Percentiles rank a stretch among this genome's conserved stretches.
Conservation (phyloP, 139 green algal species). For the Asterochloris erici region DNA sequence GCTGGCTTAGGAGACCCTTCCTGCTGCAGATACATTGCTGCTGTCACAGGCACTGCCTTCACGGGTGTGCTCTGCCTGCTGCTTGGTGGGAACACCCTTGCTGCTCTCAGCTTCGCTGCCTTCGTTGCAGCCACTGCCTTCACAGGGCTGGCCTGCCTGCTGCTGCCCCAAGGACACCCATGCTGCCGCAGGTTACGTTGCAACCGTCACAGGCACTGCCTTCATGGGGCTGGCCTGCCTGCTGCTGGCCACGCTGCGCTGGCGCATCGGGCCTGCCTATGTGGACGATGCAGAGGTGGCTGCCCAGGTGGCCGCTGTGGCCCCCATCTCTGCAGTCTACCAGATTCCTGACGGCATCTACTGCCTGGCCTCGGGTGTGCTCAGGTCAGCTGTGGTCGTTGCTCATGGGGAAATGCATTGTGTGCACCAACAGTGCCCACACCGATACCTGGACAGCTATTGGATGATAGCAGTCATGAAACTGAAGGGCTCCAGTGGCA, state of each 20-base stretch:
- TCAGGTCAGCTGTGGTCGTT: neutral
- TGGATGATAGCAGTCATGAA: too few species aligned
- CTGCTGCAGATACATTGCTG: too few species aligned
- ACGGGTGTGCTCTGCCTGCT: neutral
- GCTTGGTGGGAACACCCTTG: neutral
- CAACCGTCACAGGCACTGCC: neutral
- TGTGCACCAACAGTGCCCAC: too few species aligned
- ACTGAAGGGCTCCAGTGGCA: too few species aligned
- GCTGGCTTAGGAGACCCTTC: too few species aligned
- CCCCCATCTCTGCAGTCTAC: slow-evolving; percentile 20
- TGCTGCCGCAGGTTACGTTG: neutral
- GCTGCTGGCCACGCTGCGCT: neutral
- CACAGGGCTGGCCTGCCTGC: neutral
- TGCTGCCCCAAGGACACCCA: neutral
- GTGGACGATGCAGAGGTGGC: slow-evolving; percentile 15
- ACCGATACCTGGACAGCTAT: too few species aligned
- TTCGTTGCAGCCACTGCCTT: neutral
- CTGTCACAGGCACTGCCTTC: neutral
- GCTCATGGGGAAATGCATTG: neutral
- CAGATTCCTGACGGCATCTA: slow-evolving; percentile 22
- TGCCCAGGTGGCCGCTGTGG: slow-evolving; percentile 2
- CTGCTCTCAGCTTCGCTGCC: too few species aligned
- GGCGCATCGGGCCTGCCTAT: slow-evolving; percentile 4
- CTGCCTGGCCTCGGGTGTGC: slow-evolving; percentile 3
- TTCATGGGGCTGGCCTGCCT: slow-evolving; percentile 3